Conservation (phyloP, 768 basidiomycete species). For the Naganishia vaughanmartiniae region DNA sequence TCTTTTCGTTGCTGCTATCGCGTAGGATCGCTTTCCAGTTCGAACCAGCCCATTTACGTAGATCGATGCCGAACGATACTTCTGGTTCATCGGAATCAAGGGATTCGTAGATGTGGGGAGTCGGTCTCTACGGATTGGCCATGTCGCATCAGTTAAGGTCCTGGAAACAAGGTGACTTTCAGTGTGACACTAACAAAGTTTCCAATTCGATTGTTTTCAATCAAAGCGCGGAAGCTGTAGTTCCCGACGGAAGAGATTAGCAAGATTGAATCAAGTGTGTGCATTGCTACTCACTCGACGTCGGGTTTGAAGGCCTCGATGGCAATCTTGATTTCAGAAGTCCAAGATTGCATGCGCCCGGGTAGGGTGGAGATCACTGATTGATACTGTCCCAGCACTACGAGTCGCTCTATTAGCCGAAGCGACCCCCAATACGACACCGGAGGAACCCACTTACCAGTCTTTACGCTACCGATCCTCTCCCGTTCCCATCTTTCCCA, state of each 20-base stretch:
- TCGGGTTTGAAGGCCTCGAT: slow-evolving; percentile 85
- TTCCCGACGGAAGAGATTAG: background rate
- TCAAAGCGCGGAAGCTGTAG: slow-evolving; percentile 60
- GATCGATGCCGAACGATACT: slow-evolving; percentile 85
- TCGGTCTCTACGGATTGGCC: slow-evolving; percentile 58
- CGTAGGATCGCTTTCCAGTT: slow-evolving; percentile 60
- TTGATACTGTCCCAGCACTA: slow-evolving; percentile 82
- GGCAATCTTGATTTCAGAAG: slow-evolving; percentile 70
- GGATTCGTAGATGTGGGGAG: slow-evolving; percentile 68
- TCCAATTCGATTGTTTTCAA: slow-evolving; percentile 88
- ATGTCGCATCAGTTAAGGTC: background rate
- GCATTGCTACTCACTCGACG: slow-evolving; percentile 57
- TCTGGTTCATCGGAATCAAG: slow-evolving; percentile 75
- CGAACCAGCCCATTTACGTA: slow-evolving; percentile 81
- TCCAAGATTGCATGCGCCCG: slow-evolving; percentile 63
- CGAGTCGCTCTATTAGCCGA: background rate
- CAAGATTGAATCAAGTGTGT: background rate
- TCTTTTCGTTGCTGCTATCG: slow-evolving; percentile 53
- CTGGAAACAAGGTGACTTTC: too few relatives aligned
- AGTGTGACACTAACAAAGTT: slow-evolving; percentile 60
- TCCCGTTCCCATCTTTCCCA: slow-evolving; percentile 85
- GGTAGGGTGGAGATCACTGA: slow-evolving; percentile 72
- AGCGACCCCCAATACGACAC: background rate
- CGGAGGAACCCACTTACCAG: slow-evolving; percentile 57
- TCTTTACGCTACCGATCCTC: slow-evolving; percentile 76